These are phyloP conservation scores for Neonectria punicea DNA, from an alignment of 2,329 filamentous ascomycete genomes.

Conservation along the genomic window DNA sequence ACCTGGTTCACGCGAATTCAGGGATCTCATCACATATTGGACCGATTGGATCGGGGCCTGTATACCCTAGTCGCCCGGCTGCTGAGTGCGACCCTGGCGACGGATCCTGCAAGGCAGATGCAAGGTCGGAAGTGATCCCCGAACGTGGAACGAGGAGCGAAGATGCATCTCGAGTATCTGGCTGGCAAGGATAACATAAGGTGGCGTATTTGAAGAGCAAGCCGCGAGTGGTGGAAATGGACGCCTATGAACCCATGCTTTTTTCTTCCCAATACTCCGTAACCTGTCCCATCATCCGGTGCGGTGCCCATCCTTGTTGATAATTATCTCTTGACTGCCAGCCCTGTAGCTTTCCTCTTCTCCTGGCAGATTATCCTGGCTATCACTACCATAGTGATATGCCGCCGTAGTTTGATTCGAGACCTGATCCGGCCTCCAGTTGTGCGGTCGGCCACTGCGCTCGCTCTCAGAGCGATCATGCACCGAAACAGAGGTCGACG, in stretches of 20 bases:
- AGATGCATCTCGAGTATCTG: background rate
- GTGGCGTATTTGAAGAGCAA: background rate
- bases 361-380: too few species aligned
- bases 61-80: conserved; percentile 7
- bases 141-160: conserved; percentile 1
- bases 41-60: conserved; percentile 24
- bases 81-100: background rate
- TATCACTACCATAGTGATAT: too few species aligned
- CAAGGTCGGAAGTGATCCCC: conserved; percentile 13
- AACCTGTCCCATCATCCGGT: background rate
- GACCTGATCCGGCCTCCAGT: too few species aligned
- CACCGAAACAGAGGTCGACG: too few species aligned
- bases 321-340: conserved; percentile 38
- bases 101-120: conserved; percentile 9
- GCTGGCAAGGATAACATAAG: background rate
- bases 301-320: conserved; percentile 28
- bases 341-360: conserved; percentile 19
- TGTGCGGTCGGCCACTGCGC: too few species aligned
- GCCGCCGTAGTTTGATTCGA: too few species aligned
- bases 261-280: background rate
- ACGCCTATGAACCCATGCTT: conserved; percentile 11
- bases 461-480: too few species aligned
- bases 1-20: background rate
- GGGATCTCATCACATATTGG: background rate
- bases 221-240: conserved; percentile 8